Percentiles rank a stretch among this genome's conserved stretches.
These are phyloP conservation scores for Sutorius eximius DNA, from an alignment of 1,284 basidiomycete genomes.

Conservation along the genomic window DNA sequence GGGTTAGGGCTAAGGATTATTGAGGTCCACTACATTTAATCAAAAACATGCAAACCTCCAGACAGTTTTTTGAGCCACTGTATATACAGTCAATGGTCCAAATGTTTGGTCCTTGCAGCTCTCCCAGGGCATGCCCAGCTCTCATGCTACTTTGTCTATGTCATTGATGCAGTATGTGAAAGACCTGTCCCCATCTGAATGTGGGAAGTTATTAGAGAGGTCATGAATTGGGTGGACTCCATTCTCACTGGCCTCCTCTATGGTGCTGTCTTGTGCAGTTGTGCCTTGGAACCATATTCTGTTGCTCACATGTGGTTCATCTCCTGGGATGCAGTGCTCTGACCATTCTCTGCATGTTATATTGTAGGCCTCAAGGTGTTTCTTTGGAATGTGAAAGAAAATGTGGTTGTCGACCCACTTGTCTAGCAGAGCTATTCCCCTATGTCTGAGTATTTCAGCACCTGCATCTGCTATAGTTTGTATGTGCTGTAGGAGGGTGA, in stretches of 20 bases:
- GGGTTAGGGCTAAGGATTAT: no score
- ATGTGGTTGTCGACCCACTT: no score
- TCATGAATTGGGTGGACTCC: background rate
- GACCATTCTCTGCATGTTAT: no score
- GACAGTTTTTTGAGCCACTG: no score
- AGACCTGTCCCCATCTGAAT: background rate
- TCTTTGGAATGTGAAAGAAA: no score
- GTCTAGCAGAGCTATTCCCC: background rate
- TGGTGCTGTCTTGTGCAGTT: background rate
- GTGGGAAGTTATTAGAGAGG: fast-evolving
- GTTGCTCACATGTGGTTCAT: no score
- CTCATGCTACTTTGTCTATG: constrained; percentile 11
- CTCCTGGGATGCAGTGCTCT: no score
- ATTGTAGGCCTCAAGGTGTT: background rate
- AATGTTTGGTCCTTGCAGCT: constrained; percentile 19
- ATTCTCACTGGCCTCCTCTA: background rate
- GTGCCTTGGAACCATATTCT: no score
- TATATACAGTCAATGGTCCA: background rate
- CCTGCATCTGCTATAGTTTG: no score
- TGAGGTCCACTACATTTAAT: no score
- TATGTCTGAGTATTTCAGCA: no score
- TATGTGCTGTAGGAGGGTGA: background rate
- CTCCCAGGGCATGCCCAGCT: constrained; percentile 36
- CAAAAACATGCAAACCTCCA: no score
- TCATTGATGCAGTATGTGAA: background rate